phyloP scores from a whole-genome alignment of 495 filamentous ascomycete genomes.

The Hypoxylon cercidicola region DNA sequence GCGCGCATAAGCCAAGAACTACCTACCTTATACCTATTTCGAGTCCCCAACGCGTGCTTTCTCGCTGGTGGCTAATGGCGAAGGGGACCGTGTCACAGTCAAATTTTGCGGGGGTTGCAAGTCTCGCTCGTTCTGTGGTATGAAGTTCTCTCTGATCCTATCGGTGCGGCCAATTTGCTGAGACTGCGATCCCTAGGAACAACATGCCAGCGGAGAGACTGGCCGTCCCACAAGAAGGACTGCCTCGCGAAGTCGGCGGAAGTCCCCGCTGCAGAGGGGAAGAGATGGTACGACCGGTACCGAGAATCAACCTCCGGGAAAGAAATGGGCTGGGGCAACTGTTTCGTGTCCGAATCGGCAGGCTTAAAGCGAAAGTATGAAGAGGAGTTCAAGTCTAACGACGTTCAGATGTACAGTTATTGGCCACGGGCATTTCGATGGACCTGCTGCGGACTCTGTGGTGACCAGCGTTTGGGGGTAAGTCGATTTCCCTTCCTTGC shows the following conservation, averaged over 20 bases:
- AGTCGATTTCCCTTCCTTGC: background rate
- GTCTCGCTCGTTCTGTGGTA: conserved; percentile 3
- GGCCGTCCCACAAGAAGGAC: background rate
- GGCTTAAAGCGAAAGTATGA: background rate
- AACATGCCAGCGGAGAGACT: background rate
- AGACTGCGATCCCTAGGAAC: background rate
- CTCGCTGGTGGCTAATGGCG: too few species aligned
- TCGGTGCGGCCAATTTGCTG: background rate
- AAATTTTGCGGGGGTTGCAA: background rate
- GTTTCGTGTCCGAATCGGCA: background rate
- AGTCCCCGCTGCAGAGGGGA: background rate
- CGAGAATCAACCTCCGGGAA: background rate
- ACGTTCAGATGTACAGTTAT: background rate
- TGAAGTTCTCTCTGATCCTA: background rate
- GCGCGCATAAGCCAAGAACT: too few species aligned
- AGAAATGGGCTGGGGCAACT: background rate
- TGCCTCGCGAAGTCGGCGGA: background rate
- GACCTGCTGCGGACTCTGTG: background rate
- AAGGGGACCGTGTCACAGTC: background rate
- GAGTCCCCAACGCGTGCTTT: too few species aligned
- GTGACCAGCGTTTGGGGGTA: background rate
- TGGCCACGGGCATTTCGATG: background rate
- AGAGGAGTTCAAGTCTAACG: background rate
- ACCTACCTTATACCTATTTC: too few species aligned
- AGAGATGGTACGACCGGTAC: conserved; percentile 1